These are phyloP conservation scores for Capronia americana DNA, from an alignment of 2,329 filamentous ascomycete species.

Conservation along the genomic window DNA sequence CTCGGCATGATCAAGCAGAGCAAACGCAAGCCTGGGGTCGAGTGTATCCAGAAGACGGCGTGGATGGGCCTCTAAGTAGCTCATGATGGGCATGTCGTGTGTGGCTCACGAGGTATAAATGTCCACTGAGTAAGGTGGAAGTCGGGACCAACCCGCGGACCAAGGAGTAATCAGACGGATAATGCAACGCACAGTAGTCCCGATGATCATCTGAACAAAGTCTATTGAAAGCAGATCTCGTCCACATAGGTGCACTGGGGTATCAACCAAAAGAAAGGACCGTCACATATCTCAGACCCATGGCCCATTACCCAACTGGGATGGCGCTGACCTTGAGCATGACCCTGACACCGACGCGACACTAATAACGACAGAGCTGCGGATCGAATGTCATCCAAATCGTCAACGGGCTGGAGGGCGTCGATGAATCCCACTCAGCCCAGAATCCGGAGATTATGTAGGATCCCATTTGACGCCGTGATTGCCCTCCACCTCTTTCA, in stretches of 20 bases:
- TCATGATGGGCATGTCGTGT: background rate
- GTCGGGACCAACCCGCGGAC: too few species aligned
- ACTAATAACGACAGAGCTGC: background rate
- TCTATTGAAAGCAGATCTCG: background rate
- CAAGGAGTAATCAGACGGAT: background rate
- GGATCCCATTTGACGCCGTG: background rate
- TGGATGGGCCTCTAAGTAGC: slow-evolving; percentile 67
- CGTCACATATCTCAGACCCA: background rate
- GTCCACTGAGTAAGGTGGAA: too few species aligned
- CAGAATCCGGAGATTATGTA: too few species aligned
- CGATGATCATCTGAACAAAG: background rate
- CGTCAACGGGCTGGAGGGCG: background rate
- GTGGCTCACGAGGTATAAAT: background rate
- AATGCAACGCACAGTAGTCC: background rate
- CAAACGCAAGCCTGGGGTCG: slow-evolving; percentile 65
- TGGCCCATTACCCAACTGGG: background rate
- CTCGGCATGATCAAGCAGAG: slow-evolving; percentile 86
- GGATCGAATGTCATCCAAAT: background rate
- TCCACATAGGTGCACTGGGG: background rate
- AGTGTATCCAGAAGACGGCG: slow-evolving; percentile 83
- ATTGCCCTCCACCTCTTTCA: background rate
- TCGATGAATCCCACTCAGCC: background rate
- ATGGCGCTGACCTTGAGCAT: background rate
- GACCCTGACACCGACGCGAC: background rate
- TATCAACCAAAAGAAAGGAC: background rate